Base-by-base conservation (phyloP, 768 basidiomycete species). In the Tulasnella sp. region DNA sequence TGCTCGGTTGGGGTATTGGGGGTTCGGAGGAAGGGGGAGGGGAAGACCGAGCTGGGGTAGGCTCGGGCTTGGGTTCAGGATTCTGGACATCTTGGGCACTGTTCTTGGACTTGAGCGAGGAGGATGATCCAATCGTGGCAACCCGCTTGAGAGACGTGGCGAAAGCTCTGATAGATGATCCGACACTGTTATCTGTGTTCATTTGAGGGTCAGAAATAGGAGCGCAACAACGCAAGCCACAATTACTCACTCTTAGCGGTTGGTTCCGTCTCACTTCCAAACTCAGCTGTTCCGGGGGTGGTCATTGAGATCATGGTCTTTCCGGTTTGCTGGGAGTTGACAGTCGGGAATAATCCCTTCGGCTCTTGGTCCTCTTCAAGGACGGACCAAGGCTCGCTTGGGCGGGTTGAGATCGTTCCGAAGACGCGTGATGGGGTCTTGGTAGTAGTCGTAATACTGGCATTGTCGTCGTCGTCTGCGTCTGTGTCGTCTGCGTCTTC, bases 331-430 rank as follows among this genome's bases (percentile, higher is more conserved):
- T 37, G 52, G 3, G 54, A 74, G 49, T 49, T 74, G 1, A 64
- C 49, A n/a, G 36, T 40, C 29, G 68, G 68, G 77, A 38, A 71
- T 5, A 36, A 45, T 11, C 45, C 49, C 71, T 39, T 76, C 71
- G 72, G 74, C 76, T 42, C 71, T 11, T 72, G 38, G 77, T 88
- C 88, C 74, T 94, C 93, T 90, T 94, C 93, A n/a, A 93, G 88
- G 77, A 94, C 84, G 80, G 93, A 91, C 92, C 93, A 94, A 79
- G 91, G 90, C 79, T 92, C 91, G 80, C 91, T 92, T 0, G 91
- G 91, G 58, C 91, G 86, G 12, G 89, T 83, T 77, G 85, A 54
- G 22, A 31, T 14, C 7, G 37, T 58, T 39, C 64, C 52, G 29
- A 77, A 22, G 54, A n/a, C 25, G 22, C 54, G 54, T 58, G 54